phyloP scores from a whole-genome alignment of 2,329 filamentous ascomycete genomes.

The Thielaviopsis musarum region DNA sequence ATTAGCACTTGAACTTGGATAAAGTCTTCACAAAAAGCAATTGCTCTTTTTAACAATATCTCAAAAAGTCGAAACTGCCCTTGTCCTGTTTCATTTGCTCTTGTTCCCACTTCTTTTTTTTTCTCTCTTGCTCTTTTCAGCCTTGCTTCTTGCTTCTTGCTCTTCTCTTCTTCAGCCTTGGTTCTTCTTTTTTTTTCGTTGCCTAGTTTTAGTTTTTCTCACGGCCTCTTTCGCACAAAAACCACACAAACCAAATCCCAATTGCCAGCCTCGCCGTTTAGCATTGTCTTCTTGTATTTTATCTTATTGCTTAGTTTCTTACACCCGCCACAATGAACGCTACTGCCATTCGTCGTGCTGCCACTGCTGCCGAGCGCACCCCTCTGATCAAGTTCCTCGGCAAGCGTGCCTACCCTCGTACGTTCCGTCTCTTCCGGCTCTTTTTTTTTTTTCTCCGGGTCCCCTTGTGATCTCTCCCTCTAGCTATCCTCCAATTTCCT shows the following conservation, averaged over 20 bases:
- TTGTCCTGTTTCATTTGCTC: not conserved
- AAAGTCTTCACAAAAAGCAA: too few species aligned
- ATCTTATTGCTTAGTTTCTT: not conserved
- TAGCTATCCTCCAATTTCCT: not conserved
- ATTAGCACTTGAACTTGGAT: too few species aligned
- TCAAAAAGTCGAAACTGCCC: not conserved
- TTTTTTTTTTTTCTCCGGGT: not conserved
- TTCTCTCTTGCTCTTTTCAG: not conserved
- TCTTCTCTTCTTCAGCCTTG: not conserved
- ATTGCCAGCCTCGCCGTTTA: not conserved
- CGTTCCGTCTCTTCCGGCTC: conserved; percentile 14
- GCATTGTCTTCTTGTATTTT: not conserved
- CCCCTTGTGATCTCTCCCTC: conserved; percentile 2
- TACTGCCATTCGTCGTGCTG: conserved; percentile 38
- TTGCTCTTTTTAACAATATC: not conserved
- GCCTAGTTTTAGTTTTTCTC: not conserved
- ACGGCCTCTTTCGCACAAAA: too few species aligned
- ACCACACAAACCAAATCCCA: not conserved
- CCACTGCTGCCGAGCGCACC: conserved; percentile 40
- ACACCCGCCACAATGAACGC: conserved; percentile 29
- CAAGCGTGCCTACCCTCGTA: conserved; percentile 41
- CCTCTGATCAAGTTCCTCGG: conserved; percentile 47
- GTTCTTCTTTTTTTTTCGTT: not conserved
- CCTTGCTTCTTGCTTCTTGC: not conserved
- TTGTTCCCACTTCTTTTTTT: not conserved